A percentile compares a stretch with the other conserved stretches of the same genome.
Evolutionary conservation across 768 basidiomycete genomes (phyloP).

Genomic region (Leccinum ochraceum): DNA sequence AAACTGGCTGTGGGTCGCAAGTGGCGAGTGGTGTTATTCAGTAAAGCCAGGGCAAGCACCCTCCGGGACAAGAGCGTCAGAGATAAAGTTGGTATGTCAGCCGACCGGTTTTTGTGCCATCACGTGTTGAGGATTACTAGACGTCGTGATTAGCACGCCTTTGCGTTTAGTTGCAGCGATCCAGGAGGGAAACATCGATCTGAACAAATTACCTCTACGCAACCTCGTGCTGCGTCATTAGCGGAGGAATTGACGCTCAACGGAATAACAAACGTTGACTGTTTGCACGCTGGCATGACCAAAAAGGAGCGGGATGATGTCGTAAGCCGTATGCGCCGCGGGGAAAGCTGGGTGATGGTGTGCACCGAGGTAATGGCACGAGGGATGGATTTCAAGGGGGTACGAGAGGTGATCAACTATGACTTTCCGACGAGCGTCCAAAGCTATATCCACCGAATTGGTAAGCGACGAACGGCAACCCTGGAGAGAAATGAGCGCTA

Average conservation of each 20-base stretch:
- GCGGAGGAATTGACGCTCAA: constrained; percentile 81
- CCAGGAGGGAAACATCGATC: constrained; percentile 63
- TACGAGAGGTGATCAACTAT: constrained; percentile 93
- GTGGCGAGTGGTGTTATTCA: constrained; percentile 82
- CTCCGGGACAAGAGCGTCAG: constrained; percentile 67
- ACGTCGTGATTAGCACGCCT: constrained; percentile 92
- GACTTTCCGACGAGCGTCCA: constrained; percentile 96
- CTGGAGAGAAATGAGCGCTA: constrained; percentile 1
- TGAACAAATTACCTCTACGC: constrained; percentile 86
- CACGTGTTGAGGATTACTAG: constrained; percentile 38
- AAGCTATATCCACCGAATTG: constrained; percentile 95
- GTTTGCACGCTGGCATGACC: constrained; percentile 87
- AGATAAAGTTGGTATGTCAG: constrained; percentile 70
- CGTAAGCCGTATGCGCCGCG: constrained; percentile 80
- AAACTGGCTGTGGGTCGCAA: constrained; percentile 80
- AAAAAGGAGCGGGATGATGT: constrained; percentile 87
- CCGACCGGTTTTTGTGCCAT: constrained; percentile 2
- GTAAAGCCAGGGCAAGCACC: constrained; percentile 86
- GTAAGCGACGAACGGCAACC: constrained; percentile 40
- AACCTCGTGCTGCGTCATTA: constrained; percentile 79
- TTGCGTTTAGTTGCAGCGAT: constrained; percentile 83
- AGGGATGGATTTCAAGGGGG: constrained; percentile 97
- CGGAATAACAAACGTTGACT: constrained; percentile 79
- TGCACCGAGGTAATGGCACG: constrained; percentile 97
- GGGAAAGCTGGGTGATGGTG: constrained; percentile 93